A percentile compares a stretch with the other conserved stretches of the same genome.
Conservation (phyloP, 352 stramenopile genomes). For the Globisporangium viniferum region DNA sequence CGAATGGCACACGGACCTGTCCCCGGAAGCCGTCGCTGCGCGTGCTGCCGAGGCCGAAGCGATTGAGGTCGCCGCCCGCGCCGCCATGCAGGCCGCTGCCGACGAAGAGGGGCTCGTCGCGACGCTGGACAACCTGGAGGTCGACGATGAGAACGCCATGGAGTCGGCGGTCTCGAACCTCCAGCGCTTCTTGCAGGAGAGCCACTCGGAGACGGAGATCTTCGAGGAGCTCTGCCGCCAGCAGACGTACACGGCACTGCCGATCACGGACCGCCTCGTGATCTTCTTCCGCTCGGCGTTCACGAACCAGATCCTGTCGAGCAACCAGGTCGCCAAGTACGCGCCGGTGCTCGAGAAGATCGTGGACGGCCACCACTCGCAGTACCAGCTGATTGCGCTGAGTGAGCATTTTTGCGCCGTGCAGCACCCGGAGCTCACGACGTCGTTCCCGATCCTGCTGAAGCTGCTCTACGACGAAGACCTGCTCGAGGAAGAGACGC, state of each 20-base stretch:
- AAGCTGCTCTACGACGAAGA: conserved; percentile 98
- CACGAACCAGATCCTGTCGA: conserved; percentile 88
- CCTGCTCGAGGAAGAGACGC: conserved; percentile 93
- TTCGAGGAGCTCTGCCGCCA: conserved; percentile 92
- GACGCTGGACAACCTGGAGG: conserved; percentile 76
- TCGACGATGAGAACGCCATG: conserved; percentile 84
- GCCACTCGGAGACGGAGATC: conserved; percentile 54
- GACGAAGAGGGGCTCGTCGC: conserved; percentile 58
- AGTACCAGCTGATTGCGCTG: conserved; percentile 92
- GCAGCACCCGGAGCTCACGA: conserved; percentile 72
- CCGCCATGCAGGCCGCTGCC: conserved; percentile 57
- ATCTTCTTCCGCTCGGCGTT: conserved; percentile 92
- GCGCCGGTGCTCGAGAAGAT: conserved; percentile 83
- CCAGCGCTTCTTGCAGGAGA: conserved; percentile 51
- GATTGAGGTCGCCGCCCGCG: conserved; percentile 72
- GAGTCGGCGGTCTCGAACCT: conserved; percentile 70
- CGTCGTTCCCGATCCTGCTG: conserved; percentile 92
- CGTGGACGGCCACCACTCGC: conserved; percentile 81
- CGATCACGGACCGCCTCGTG: conserved; percentile 92
- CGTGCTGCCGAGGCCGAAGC: conserved; percentile 79
- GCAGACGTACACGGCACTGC: conserved; percentile 90
- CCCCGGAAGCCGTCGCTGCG: conserved; percentile 73
- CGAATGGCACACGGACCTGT: conserved; percentile 86
- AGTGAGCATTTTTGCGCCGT: conserved; percentile 90
- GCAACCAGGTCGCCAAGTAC: conserved; percentile 90